These are phyloP conservation scores for Lipomyces orientalis DNA, from an alignment of 805 yeast genomes.

Conservation along the genomic window DNA sequence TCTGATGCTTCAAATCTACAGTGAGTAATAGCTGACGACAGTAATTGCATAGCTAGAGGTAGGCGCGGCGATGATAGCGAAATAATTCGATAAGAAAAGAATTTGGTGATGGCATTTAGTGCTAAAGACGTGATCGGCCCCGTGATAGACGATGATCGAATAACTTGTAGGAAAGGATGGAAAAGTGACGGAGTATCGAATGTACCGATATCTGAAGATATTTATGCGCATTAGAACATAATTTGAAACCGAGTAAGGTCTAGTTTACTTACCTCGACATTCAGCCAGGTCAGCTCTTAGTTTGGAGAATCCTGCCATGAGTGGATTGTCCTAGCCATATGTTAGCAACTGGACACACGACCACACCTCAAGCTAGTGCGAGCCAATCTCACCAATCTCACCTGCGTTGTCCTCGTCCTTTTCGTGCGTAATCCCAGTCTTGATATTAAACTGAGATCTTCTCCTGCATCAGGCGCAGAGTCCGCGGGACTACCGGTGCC, in stretches of 20 bases:
- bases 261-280: conserved; percentile 43
- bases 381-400: conserved; percentile 16
- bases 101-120: conserved; percentile 72
- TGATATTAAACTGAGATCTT: conserved; percentile 49
- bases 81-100: conserved; percentile 74
- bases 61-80: conserved; percentile 59
- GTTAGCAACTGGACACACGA: neutral
- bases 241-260: no score
- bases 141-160: conserved; percentile 82
- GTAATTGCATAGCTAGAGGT: conserved; percentile 63
- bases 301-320: conserved; percentile 66
- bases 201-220: conserved; percentile 50
- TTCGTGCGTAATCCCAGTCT: conserved; percentile 43
- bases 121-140: conserved; percentile 87
- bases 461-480: conserved; percentile 54
- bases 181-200: conserved; percentile 75
- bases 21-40: conserved; percentile 80
- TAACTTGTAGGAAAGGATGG: conserved; percentile 84
- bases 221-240: neutral
- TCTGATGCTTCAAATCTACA: conserved; percentile 96
- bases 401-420: conserved; percentile 29
- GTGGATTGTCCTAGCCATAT: conserved; percentile 26
- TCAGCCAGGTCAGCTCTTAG: conserved; percentile 72
- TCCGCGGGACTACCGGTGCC: conserved; percentile 53
- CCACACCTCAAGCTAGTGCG: no score